These are phyloP conservation scores for Ceriops zippeliana DNA, from an alignment of 345 rosid species.

Conservation along the genomic window DNA sequence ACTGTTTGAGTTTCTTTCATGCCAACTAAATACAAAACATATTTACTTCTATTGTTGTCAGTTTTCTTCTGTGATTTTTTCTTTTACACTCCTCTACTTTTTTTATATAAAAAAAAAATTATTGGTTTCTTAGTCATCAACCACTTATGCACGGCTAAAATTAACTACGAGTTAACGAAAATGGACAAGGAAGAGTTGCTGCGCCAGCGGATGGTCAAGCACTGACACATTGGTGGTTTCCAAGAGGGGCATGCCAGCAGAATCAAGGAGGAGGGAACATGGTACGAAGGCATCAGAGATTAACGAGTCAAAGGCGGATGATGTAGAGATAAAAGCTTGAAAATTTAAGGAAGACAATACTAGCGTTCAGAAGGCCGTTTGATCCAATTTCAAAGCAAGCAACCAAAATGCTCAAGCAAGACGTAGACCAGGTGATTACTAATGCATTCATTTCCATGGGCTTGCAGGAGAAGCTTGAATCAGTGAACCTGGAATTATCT, in stretches of 20 bases:
- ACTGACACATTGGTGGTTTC: slow-evolving; percentile 30
- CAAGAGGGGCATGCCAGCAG: slow-evolving; percentile 24
- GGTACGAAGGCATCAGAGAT: slow-evolving; percentile 34
- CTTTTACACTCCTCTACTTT: not conserved
- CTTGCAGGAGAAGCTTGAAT: slow-evolving; percentile 31
- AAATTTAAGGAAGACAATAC: slow-evolving; percentile 17
- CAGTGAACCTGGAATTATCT: slow-evolving; percentile 28
- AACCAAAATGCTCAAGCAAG: slow-evolving; percentile 30
- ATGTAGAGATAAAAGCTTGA: slow-evolving; percentile 25
- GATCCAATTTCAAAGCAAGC: slow-evolving; percentile 21
- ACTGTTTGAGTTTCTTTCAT: not conserved
- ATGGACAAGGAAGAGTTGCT: slow-evolving; percentile 29
- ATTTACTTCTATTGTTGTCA: not conserved
- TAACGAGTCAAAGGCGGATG: slow-evolving; percentile 21
- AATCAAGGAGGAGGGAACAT: slow-evolving; percentile 23
- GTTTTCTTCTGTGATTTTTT: slow-evolving; percentile 6
- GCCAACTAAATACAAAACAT: not conserved
- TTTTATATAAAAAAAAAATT: too few relatives aligned
- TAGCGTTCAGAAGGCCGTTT: slow-evolving; percentile 16
- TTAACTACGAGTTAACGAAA: slow-evolving; percentile 20
- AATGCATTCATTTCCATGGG: slow-evolving; percentile 37
- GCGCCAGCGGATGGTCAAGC: slow-evolving; percentile 25
- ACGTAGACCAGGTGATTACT: slow-evolving; percentile 27
- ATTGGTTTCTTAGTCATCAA: slow-evolving; percentile 20
- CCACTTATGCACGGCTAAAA: not conserved